Conservation (phyloP, 805 yeast genomes). For the Saccharomycopsis sp. region DNA sequence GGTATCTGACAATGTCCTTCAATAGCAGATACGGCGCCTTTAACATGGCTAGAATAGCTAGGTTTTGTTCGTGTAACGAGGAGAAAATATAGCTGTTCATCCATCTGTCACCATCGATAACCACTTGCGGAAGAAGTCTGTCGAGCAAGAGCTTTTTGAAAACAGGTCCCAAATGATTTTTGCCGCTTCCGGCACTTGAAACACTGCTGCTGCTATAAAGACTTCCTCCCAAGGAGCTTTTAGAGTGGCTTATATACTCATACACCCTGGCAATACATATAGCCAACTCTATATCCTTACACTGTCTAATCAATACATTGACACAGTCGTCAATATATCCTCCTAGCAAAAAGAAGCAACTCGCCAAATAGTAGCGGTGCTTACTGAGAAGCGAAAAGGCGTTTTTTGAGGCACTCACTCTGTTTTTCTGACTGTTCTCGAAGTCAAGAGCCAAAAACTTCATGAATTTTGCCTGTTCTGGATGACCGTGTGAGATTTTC, state of each 20-base stretch:
- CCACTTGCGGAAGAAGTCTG: constrained; percentile 49
- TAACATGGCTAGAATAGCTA: constrained; percentile 59
- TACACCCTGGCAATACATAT: constrained; percentile 74
- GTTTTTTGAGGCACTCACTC: constrained; percentile 81
- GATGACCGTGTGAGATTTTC: constrained; percentile 68
- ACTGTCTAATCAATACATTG: constrained; percentile 60
- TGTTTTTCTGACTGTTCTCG: constrained; percentile 63
- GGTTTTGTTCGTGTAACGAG: constrained; percentile 44
- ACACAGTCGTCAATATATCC: constrained; percentile 72
- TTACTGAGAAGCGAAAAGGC: constrained; percentile 87
- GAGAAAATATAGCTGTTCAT: constrained; percentile 72
- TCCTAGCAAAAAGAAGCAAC: constrained; percentile 78
- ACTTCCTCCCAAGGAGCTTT: background rate
- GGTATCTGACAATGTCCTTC: constrained; percentile 29
- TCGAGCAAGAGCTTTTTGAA: constrained; percentile 42
- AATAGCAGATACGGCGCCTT: constrained; percentile 37
- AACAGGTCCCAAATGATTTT: constrained; percentile 43
- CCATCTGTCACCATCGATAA: constrained; percentile 71
- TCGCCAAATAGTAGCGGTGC: constrained; percentile 83
- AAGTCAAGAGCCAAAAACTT: constrained; percentile 76
- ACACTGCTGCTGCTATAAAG: background rate
- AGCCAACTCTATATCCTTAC: constrained; percentile 67
- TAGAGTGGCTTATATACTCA: constrained; percentile 29
- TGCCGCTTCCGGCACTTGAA: constrained; percentile 16
- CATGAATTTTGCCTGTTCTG: constrained; percentile 78